Evolutionary conservation across 371 early-diverging fungal genomes (phyloP), one percentile per base, ranked within the genome.

Genomic region (Gilbertella persicaria): DNA sequence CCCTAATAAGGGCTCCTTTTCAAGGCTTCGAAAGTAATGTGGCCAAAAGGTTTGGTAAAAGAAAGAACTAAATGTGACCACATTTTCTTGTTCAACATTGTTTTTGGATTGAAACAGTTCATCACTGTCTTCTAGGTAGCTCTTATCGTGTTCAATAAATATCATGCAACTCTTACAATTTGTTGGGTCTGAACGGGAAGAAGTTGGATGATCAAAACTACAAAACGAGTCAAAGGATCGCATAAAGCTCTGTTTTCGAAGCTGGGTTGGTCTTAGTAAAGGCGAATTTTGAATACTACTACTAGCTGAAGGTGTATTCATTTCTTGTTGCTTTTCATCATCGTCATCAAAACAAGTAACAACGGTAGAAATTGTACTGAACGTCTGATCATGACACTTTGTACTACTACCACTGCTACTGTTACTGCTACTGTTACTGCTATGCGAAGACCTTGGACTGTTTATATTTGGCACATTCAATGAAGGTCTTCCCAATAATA

Each of bases 201-300:
- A 62, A 13, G 57, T 53, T n/a, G 62, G 62, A 44, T 62, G 62
- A 48, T 62, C 58, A 39, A 62, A 62, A 14, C 55, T 62, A 37
- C 62, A 62, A 29, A 45, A 55, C 0, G 62, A 62, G 24, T 56
- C 56, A 47, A 56, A 61, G 20, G 61, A 61, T 3, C 51, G 45
- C 28, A 55, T 28, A 13, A 53, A 24, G 13, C 19, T 30, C 14
- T 35, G 23, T 35, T 20, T 19, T 14, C 21, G 33, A 4, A 21
- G 14, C 14, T 6, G 10, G 10, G 20, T 17, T 13, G 33, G 46
- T 12, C 35, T 46, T 20, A 46, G 20, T 3, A 33, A 9, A 5
- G 26, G 20, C 45, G 8, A 26, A 6, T 35, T 33, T n/a, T 30
- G 43, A n/a, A n/a, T n/a, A n/a, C n/a, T n/a, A n/a, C n/a, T n/a